Evolutionary conservation across 805 yeast species (phyloP).

Genomic region (Saccharomycopsis lassenensis): DNA sequence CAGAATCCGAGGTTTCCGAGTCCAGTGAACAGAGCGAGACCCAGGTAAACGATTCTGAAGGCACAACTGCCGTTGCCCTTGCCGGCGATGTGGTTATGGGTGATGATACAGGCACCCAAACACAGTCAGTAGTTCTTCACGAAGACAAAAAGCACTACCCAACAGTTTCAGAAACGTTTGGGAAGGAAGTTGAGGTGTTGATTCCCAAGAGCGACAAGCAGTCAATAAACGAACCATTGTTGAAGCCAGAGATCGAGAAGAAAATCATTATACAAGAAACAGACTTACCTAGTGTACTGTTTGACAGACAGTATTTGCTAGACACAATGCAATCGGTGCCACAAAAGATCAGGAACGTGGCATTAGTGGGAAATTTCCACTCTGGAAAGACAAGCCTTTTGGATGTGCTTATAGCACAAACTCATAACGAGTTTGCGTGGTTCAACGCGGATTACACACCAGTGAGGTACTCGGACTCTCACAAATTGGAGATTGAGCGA

Average conservation of each 20-base stretch:
- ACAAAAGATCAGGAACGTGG: slow-evolving; percentile 59
- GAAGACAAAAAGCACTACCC: slow-evolving; percentile 38
- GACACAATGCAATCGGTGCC: slow-evolving; percentile 38
- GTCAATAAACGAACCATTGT: slow-evolving; percentile 48
- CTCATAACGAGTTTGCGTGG: slow-evolving; percentile 39
- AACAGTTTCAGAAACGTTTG: slow-evolving; percentile 37
- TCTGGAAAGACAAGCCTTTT: slow-evolving; percentile 79
- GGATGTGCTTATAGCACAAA: slow-evolving; percentile 55
- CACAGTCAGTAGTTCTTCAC: slow-evolving; percentile 26
- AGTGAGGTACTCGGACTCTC: slow-evolving; percentile 61
- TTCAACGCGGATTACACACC: slow-evolving; percentile 31
- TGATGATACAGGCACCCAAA: too few species aligned
- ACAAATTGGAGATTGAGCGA: slow-evolving; percentile 55
- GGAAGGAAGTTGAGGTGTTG: slow-evolving; percentile 54
- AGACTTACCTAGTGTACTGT: slow-evolving; percentile 47
- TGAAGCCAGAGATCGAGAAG: slow-evolving; percentile 38
- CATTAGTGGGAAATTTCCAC: slow-evolving; percentile 69
- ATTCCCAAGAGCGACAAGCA: slow-evolving; percentile 43
- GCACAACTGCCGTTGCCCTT: too few species aligned
- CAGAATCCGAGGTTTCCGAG: slow-evolving; percentile 23
- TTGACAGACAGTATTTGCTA: slow-evolving; percentile 52
- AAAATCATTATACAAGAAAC: slow-evolving; percentile 38
- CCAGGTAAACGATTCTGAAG: too few species aligned
- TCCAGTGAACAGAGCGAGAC: too few species aligned
- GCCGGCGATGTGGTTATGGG: slow-evolving; percentile 10